Conservation (phyloP, 176 grass and related monocot species). For the Cymbopogon citratus region DNA sequence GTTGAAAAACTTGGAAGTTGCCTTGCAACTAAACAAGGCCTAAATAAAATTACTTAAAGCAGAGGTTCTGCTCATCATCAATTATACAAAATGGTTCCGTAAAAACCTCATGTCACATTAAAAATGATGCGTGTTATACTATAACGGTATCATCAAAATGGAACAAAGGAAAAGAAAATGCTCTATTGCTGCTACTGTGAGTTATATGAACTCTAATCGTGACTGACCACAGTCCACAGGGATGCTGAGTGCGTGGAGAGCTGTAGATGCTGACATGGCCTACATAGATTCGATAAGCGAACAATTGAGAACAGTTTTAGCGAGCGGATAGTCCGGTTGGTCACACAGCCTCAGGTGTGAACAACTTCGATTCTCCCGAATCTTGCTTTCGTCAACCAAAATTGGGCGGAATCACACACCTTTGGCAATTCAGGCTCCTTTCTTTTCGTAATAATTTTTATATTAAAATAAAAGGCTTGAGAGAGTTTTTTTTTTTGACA, state of each 20-base stretch:
- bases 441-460: not conserved
- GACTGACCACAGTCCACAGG: too few species aligned
- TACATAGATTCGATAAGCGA: not conserved
- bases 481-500: too few species aligned
- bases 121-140: not conserved
- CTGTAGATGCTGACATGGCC: not conserved
- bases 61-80: too few species aligned
- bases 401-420: not conserved
- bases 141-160: not conserved
- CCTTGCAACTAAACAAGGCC: too few species aligned
- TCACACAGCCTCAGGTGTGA: not conserved
- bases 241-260: too few species aligned
- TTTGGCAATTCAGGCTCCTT: not conserved
- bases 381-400: slow-evolving; percentile 15
- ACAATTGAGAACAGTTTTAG: not conserved
- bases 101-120: too few species aligned
- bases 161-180: not conserved
- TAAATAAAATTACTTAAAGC: not conserved
- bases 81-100: too few species aligned
- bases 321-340: not conserved
- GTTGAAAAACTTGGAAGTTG: too few species aligned
- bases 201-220: not conserved
- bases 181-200: not conserved
- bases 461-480: not conserved
- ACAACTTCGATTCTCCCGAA: not conserved